Base-by-base conservation (phyloP, 768 basidiomycete species). In the Saitozyma sp. region DNA sequence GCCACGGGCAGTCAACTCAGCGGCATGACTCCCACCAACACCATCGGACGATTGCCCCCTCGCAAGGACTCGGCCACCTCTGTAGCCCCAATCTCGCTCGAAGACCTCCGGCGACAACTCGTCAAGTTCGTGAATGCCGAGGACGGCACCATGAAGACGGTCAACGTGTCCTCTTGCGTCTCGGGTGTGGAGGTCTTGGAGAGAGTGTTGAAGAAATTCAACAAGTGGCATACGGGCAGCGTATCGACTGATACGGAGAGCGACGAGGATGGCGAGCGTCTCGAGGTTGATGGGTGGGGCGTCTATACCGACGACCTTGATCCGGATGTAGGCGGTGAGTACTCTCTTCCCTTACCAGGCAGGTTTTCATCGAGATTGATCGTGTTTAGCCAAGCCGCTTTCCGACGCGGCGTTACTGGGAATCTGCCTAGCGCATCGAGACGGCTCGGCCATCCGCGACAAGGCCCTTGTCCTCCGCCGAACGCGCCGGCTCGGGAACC, bases 221-320 rank as follows among this genome's bases (percentile, higher is more conserved):
- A 87, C 50, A 95, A 92, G 66, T 77, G 78, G 77, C 61, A 66
- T 6, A 61, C 63, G n/a, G 68, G 65, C 8, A 51, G 67, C 3
- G 81, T 66, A 11, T 57, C 41, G 20, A 71, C 79, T 39, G 83
- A 85, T 45, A 83, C 85, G n/a, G 86, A 86, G 61, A 86, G 84
- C 0, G 87, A 87, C 41, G 75, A 73, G 16, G 88, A 90, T 39
- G 88, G 88, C 0, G 76, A 74, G 14, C 88, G 87, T 0, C 82
- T 95, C 13, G 86, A 84, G 57, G 87, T 96, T 1, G 91, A 93
- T 67, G 92, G 92, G 1, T 96, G 92, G 91, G 89, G 86, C 38
- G 88, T 92, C 0, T 95, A 85, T 77, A 81, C 90, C 20, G 89
- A 90, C 73, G 89, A 89, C 74, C 84, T 83, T 10, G 75, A 72